Conservation (phyloP, 1,284 basidiomycete species). For the Gomphus sp. region DNA sequence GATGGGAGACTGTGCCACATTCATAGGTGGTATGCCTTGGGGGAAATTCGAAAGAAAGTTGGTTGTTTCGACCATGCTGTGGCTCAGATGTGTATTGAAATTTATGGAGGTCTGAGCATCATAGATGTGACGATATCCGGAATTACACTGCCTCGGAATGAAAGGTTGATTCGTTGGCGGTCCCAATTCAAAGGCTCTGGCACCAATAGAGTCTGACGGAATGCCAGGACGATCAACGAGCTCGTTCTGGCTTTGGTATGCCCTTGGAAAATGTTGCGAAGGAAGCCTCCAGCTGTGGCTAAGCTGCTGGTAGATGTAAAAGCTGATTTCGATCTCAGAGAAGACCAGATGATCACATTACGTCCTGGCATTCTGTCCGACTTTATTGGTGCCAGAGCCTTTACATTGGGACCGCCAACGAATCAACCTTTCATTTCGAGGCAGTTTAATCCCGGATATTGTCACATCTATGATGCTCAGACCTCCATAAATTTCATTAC, state of each 20-base stretch:
- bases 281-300: neutral
- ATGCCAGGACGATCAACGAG: neutral
- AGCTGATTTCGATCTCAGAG: neutral
- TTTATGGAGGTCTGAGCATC: neutral
- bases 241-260: constrained; percentile 1
- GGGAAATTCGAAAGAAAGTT: neutral
- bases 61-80: neutral
- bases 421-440: neutral
- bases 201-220: neutral
- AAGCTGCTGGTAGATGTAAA: neutral
- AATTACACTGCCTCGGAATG: neutral
- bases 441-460: neutral
- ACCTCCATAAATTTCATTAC: neutral
- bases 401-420: neutral
- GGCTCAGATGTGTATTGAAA: neutral
- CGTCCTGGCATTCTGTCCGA: neutral
- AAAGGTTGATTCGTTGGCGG: neutral
- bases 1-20: neutral
- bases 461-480: neutral
- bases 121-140: neutral
- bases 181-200: neutral
- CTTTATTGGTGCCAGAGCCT: neutral
- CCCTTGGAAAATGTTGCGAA: neutral
- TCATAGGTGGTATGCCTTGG: neutral
- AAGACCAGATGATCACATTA: neutral